A percentile compares a stretch with the other conserved stretches of the same genome.
Evolutionary conservation across 768 basidiomycete genomes (phyloP).

Genomic region (Boletus bicolor): DNA sequence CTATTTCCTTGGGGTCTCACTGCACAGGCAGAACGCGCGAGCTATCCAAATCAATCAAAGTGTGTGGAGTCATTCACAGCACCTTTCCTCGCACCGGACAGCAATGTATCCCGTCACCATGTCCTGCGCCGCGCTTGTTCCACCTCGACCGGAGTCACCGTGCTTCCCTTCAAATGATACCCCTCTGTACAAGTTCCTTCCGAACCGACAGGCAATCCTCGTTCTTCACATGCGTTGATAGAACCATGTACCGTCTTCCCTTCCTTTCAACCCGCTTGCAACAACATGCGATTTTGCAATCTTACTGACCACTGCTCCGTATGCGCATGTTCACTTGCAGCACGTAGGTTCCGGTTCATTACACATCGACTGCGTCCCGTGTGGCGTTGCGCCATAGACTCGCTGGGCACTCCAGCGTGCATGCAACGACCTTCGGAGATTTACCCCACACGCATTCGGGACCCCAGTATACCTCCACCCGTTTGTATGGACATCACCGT

Average conservation of each 20-base stretch:
- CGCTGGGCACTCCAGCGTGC: not conserved
- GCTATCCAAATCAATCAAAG: not conserved
- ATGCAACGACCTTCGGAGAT: slow-evolving; percentile 7
- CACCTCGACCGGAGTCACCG: slow-evolving; percentile 9
- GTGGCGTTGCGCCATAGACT: not conserved
- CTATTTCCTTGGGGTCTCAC: not conserved
- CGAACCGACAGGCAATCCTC: slow-evolving; percentile 17
- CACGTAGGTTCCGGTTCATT: not conserved
- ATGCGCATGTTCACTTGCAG: slow-evolving; percentile 1
- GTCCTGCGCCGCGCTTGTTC: slow-evolving; percentile 4
- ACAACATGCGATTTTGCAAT: slow-evolving; percentile 20
- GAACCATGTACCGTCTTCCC: slow-evolving; percentile 2
- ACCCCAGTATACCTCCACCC: not conserved
- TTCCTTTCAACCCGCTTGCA: slow-evolving; percentile 2
- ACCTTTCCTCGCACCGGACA: slow-evolving; percentile 1
- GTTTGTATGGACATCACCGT: not conserved
- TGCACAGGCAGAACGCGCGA: not conserved
- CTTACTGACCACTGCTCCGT: slow-evolving; percentile 1
- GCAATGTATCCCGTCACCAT: not conserved
- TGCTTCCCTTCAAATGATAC: slow-evolving; percentile 15
- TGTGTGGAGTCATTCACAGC: not conserved
- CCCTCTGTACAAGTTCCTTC: slow-evolving; percentile 23
- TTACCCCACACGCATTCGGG: slow-evolving; percentile 17
- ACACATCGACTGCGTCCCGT: slow-evolving; percentile 2
- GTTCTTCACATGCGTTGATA: slow-evolving; percentile 7